phyloP scores from a whole-genome alignment of 2,329 filamentous ascomycete species.

The Emmonsia crescens region DNA sequence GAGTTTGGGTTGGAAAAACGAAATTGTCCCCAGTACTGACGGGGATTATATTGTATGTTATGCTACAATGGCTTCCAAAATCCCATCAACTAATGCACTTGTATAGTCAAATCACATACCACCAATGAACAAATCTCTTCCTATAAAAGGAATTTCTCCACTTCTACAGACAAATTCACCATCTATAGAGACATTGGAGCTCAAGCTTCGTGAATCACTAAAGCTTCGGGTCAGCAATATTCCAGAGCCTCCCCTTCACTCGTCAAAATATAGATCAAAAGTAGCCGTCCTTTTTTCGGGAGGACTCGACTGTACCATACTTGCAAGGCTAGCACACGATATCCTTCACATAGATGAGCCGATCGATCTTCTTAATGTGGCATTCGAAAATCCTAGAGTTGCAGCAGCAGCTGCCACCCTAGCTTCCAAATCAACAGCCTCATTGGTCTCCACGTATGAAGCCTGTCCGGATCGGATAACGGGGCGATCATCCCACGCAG shows the following conservation, averaged over 20 bases:
- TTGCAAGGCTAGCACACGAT: constrained; percentile 72
- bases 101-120: constrained; percentile 27
- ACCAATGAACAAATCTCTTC: constrained; percentile 32
- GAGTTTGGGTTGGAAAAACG: constrained; percentile 13
- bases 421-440: constrained; percentile 21
- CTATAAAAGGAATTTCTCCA: constrained; percentile 22
- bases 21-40: neutral
- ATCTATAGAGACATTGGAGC: constrained; percentile 44
- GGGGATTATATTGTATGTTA: constrained; percentile 20
- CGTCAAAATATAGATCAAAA: constrained; percentile 22
- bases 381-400: constrained; percentile 82
- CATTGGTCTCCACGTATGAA: constrained; percentile 49
- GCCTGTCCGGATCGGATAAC: constrained; percentile 84
- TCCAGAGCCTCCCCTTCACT: constrained; percentile 43
- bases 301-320: constrained; percentile 80
- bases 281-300: constrained; percentile 86
- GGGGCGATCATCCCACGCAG: constrained; percentile 66
- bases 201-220: constrained; percentile 51
- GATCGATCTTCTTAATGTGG: constrained; percentile 88
- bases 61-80: neutral
- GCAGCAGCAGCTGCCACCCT: constrained; percentile 41
- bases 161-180: constrained; percentile 31
- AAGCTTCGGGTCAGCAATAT: constrained; percentile 54
- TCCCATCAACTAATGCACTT: neutral
- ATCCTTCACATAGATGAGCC: constrained; percentile 56